These are phyloP conservation scores for Tetrapisispora fleetii DNA, from an alignment of 805 yeast species.

Conservation along the genomic window DNA sequence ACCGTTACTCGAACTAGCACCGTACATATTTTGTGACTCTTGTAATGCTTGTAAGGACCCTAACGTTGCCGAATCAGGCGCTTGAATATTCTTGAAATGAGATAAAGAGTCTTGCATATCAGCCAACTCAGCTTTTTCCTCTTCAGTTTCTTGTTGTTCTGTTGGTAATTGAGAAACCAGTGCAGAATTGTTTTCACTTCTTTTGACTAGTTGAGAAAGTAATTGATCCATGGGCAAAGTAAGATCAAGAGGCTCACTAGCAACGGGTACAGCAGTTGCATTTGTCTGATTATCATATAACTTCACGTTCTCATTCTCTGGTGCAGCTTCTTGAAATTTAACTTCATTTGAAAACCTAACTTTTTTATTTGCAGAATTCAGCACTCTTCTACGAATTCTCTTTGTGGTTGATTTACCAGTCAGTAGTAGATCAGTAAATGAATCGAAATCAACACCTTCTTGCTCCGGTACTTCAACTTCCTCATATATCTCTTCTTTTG, in stretches of 20 bases:
- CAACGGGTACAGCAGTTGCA: conserved; percentile 10
- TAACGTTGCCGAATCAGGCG: conserved; percentile 49
- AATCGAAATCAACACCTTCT: conserved; percentile 62
- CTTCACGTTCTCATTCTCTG: conserved; percentile 4
- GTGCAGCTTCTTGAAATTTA: conserved; percentile 29
- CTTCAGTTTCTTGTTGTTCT: conserved; percentile 37
- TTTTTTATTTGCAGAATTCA: conserved; percentile 37
- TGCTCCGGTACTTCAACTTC: conserved; percentile 14
- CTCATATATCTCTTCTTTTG: conserved; percentile 38
- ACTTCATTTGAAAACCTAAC: conserved; percentile 68
- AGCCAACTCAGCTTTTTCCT: conserved; percentile 60
- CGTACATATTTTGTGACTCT: background rate
- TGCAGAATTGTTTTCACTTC: conserved; percentile 15
- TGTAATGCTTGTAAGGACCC: conserved; percentile 3
- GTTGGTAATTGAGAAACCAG: conserved; percentile 25
- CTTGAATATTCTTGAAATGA: conserved; percentile 60
- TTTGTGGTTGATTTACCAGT: conserved; percentile 64
- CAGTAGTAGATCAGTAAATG: conserved; percentile 72
- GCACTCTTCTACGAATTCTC: conserved; percentile 29
- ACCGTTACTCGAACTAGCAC: background rate
- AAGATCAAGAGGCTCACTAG: conserved; percentile 37
- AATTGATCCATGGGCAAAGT: conserved; percentile 74
- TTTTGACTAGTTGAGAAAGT: conserved; percentile 35
- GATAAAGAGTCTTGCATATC: conserved; percentile 69
- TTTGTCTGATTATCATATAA: conserved; percentile 6